A percentile compares a stretch with the other conserved stretches of the same genome.
These are phyloP conservation scores for Mycena alexandri DNA, from an alignment of 768 basidiomycete genomes.

Conservation along the genomic window DNA sequence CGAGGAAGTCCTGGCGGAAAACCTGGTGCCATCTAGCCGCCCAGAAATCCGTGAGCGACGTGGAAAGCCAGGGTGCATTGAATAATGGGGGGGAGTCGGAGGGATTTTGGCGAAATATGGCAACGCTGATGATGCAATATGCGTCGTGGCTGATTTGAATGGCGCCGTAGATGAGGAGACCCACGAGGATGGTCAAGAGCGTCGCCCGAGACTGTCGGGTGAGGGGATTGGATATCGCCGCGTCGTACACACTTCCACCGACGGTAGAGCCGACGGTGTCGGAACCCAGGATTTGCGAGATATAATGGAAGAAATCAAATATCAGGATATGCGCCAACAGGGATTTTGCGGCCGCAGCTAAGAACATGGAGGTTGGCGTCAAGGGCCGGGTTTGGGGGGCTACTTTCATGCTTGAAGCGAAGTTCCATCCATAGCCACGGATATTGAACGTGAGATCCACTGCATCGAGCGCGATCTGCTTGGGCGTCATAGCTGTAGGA, in stretches of 20 bases:
- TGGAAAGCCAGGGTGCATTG: constrained; percentile 66
- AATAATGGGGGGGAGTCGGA: constrained; percentile 76
- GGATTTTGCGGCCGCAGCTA: constrained; percentile 48
- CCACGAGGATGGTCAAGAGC: constrained; percentile 56
- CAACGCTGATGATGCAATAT: constrained; percentile 56
- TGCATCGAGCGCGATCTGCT: constrained; percentile 52
- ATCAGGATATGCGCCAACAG: constrained; percentile 51
- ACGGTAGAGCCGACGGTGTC: constrained; percentile 53
- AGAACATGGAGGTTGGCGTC: constrained; percentile 52
- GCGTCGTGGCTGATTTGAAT: constrained; percentile 60
- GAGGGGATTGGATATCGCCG: constrained; percentile 46
- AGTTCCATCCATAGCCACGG: constrained; percentile 74
- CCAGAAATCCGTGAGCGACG: constrained; percentile 76
- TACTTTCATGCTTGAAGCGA: constrained; percentile 60
- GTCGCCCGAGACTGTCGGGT: constrained; percentile 59
- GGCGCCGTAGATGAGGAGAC: constrained; percentile 58
- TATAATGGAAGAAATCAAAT: constrained; percentile 60
- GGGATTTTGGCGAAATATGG: constrained; percentile 61
- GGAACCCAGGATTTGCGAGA: constrained; percentile 61
- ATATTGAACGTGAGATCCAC: constrained; percentile 64
- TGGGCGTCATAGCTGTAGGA: neutral
- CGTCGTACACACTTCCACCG: constrained; percentile 60
- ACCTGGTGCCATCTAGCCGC: constrained; percentile 76
- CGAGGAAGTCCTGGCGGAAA: constrained; percentile 69
- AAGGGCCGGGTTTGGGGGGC: constrained; percentile 58